Evolutionary conservation across 208 protist genomes (phyloP).

Genomic region (Novymonas esmeraldas): DNA sequence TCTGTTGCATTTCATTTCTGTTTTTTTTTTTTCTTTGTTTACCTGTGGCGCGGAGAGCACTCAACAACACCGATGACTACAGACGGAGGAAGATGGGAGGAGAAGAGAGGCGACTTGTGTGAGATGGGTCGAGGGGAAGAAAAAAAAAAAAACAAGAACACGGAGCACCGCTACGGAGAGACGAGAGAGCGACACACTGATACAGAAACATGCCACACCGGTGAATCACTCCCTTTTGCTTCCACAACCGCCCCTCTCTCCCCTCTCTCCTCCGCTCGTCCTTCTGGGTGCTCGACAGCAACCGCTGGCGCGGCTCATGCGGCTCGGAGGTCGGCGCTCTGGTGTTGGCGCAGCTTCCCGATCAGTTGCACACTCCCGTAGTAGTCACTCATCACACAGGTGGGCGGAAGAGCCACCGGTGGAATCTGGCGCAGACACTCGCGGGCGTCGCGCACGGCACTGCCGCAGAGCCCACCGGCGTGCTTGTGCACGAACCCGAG

Average conservation of each 20-base stretch:
- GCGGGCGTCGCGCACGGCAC: slow-evolving; percentile 22
- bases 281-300: background rate
- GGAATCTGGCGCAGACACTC: slow-evolving; percentile 72
- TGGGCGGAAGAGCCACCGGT: slow-evolving; percentile 32
- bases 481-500: slow-evolving; percentile 41
- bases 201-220: background rate
- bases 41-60: background rate
- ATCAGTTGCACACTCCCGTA: slow-evolving; percentile 74
- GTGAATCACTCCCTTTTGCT: too few species aligned
- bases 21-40: background rate
- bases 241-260: background rate
- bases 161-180: background rate
- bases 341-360: slow-evolving; percentile 41
- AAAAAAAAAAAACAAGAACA: background rate
- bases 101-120: background rate
- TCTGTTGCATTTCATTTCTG: background rate
- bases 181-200: background rate
- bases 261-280: background rate
- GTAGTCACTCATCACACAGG: slow-evolving; percentile 71
- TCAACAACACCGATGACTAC: too few species aligned
- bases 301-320: slow-evolving; percentile 3
- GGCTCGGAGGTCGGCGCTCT: slow-evolving; percentile 19
- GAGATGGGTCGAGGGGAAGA: background rate
- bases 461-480: slow-evolving; percentile 33
- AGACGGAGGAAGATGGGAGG: too few species aligned